phyloP scores from a whole-genome alignment of 1,284 basidiomycete species.

The Fomitopsis pinicola region DNA sequence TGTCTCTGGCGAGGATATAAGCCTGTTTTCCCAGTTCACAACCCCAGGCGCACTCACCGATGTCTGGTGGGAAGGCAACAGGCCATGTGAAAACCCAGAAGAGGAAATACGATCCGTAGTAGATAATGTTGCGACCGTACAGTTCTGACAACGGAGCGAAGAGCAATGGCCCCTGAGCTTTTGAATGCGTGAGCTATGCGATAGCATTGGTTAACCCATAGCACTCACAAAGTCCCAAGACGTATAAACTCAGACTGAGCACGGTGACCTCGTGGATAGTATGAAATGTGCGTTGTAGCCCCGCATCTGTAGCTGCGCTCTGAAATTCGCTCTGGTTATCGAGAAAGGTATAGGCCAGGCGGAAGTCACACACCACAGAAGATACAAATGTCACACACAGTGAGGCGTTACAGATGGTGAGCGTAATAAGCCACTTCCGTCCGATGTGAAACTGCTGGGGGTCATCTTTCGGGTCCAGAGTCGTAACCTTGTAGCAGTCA shows the following conservation, averaged over 20 bases:
- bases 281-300: conserved; percentile 13
- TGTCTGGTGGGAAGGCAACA: conserved; percentile 46
- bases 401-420: no score
- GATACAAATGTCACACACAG: no score
- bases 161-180: conserved; percentile 36
- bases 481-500: no score
- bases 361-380: no score
- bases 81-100: conserved; percentile 47
- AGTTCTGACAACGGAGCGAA: conserved; percentile 53
- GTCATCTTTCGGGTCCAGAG: no score
- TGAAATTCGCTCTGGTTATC: no score
- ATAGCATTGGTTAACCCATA: no score
- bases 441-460: no score
- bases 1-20: conserved; percentile 32
- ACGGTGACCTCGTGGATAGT: conserved; percentile 64
- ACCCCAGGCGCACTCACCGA: conserved; percentile 26
- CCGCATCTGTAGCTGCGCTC: no score
- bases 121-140: conserved; percentile 40
- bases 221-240: conserved; percentile 46
- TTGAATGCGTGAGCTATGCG: not conserved
- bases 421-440: no score
- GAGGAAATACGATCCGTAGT: conserved; percentile 33
- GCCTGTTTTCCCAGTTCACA: no score
- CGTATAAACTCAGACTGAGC: conserved; percentile 69
- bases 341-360: no score